Base-by-base conservation (phyloP, 2,329 filamentous ascomycete species). In the Xylaria sp. region DNA sequence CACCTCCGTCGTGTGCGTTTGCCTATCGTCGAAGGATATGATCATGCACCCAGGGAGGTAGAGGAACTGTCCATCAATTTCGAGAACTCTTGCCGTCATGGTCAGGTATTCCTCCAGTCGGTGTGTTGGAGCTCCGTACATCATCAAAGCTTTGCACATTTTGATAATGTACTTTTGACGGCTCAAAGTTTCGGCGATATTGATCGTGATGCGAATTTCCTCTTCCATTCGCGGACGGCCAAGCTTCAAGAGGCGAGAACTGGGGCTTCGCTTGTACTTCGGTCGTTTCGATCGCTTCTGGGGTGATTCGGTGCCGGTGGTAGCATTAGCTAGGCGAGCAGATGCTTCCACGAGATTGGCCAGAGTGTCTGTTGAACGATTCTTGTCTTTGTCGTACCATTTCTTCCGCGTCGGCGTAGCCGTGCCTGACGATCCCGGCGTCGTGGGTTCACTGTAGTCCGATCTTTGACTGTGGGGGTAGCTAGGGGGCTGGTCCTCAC, bases 31-130 rank as follows among this genome's bases (percentile, higher is more conserved):
- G 76, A 98, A 97, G 4, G 93, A 95, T 77, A 97, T 92, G 66
- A 98, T 92, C 94, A 98, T 98, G 77, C 93, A 97, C 0, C 93
- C 93, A 0, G 94, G 94, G 37, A 97, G 89, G 78, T 97, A 98
- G 25, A 97, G 83, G 74, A 96, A 97, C 76, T 97, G 94, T 6
- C 91, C 92, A 73, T 97, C 92, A 18, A 97, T 94, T 79, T 94
- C 92, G 46, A 98, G 86, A 1, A 96, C 92, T n/a, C 92, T 88
- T 1, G 94, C 91, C 9, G 92, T 94, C 92, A 95, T 97, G 71
- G 88, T 90, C 88, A 98, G 91, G 79, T 97, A 97, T 78, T 97
- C 92, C 80, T 98, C 94, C 23, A 98, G 84, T 12, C 94, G 90
- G 82, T 98, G 94, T 0, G 94, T 97, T 0, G 94, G 94, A 0